Conservation (phyloP, 495 filamentous ascomycete species). For the Pseudotulostoma volvatum region DNA sequence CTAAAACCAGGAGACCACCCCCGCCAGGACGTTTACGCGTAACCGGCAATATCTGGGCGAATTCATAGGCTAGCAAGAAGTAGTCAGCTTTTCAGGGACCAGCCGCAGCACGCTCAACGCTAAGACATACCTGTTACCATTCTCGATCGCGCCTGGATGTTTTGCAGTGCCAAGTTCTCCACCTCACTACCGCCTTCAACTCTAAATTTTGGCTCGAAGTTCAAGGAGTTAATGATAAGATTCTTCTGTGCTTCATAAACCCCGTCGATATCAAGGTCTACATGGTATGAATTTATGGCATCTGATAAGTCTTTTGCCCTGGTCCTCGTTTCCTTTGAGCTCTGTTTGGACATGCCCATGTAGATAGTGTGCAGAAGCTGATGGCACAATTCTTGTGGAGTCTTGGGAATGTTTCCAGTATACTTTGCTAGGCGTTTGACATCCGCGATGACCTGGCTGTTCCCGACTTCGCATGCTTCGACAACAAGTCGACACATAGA, state of each 20-base stretch:
- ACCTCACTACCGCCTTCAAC: conserved; percentile 43
- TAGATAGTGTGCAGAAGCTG: conserved; percentile 57
- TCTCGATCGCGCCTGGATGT: conserved; percentile 61
- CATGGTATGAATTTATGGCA: conserved; percentile 59
- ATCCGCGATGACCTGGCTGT: conserved; percentile 55
- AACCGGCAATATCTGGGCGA: conserved; percentile 49
- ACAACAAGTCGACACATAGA: conserved; percentile 67
- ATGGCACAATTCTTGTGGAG: conserved; percentile 45
- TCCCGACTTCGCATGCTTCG: conserved; percentile 43
- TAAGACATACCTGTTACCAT: conserved; percentile 48
- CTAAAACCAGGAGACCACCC: conserved; percentile 46
- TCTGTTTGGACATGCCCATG: conserved; percentile 67
- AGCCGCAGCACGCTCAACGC: no score
- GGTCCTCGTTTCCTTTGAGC: conserved; percentile 50
- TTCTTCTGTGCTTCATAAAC: conserved; percentile 37
- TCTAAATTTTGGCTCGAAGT: conserved; percentile 49
- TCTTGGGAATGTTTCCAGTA: conserved; percentile 27
- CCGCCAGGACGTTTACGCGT: conserved; percentile 35
- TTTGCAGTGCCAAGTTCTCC: conserved; percentile 60
- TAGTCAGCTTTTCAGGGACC: no score
- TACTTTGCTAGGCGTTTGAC: no score
- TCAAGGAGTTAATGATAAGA: conserved; percentile 36
- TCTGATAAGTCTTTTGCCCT: conserved; percentile 51
- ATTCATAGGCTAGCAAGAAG: conserved; percentile 42
- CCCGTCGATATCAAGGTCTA: conserved; percentile 61